These are phyloP conservation scores for Vaccinium myrtillus DNA, from an alignment of 148 eudicot genomes.

Conservation along the genomic window DNA sequence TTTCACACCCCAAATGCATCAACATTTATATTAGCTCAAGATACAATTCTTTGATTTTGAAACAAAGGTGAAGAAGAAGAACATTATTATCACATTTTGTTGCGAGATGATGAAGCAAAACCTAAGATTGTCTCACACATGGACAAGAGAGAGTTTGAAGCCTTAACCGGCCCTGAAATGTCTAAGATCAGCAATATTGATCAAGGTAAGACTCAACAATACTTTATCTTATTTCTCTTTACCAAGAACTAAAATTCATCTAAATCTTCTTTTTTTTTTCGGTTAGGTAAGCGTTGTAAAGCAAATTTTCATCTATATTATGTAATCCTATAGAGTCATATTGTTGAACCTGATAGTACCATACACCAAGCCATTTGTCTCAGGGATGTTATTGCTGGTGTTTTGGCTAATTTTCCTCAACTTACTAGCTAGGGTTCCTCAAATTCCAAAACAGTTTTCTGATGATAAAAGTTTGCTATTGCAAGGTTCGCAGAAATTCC, in stretches of 20 bases:
- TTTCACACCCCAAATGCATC: not conserved
- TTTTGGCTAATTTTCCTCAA: not conserved
- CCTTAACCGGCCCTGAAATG: not conserved
- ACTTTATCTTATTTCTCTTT: not conserved
- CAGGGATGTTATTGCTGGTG: not conserved
- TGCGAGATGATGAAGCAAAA: not conserved
- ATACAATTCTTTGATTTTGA: not conserved
- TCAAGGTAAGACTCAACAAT: constrained; percentile 14
- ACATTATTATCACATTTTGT: not conserved
- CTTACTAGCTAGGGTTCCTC: not conserved
- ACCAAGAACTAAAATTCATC: not conserved
- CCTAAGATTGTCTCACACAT: not conserved
- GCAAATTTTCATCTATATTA: not conserved
- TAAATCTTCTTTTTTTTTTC: not conserved
- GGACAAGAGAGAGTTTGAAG: not conserved
- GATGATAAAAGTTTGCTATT: constrained; percentile 2
- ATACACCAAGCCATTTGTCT: not conserved
- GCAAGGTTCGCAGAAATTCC: constrained; percentile 14
- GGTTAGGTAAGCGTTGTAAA: not conserved
- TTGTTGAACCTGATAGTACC: not conserved
- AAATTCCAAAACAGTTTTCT: not conserved
- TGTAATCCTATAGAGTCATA: not conserved
- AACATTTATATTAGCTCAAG: not conserved
- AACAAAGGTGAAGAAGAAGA: constrained; percentile 12
- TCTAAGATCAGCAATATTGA: constrained; percentile 9